These are phyloP conservation scores for Aspergillus versicolor DNA, from an alignment of 2,329 filamentous ascomycete genomes.

Conservation along the genomic window DNA sequence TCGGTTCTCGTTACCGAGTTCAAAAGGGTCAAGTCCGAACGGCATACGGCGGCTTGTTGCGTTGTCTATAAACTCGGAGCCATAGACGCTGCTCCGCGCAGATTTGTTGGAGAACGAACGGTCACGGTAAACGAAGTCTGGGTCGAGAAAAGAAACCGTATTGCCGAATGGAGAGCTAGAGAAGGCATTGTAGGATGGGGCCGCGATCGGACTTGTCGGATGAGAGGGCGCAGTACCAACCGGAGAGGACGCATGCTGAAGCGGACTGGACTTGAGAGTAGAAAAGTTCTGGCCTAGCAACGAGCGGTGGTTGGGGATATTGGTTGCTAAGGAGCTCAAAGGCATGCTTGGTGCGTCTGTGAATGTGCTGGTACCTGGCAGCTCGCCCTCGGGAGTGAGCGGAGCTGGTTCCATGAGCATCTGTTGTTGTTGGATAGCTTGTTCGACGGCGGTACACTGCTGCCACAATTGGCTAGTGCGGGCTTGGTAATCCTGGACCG, in stretches of 20 bases:
- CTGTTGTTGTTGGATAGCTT: conserved; percentile 46
- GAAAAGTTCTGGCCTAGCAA: conserved; percentile 38
- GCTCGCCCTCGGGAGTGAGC: conserved; percentile 59
- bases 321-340: conserved; percentile 27
- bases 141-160: conserved; percentile 31
- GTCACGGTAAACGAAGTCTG: conserved; percentile 34
- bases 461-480: conserved; percentile 45
- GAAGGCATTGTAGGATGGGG: conserved; percentile 31
- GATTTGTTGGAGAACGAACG: conserved; percentile 46
- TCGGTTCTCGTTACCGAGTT: conserved; percentile 30
- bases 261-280: conserved; percentile 34
- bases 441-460: conserved; percentile 44
- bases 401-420: conserved; percentile 45
- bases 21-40: conserved; percentile 33
- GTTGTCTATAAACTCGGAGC: conserved; percentile 32
- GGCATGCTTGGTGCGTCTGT: conserved; percentile 28
- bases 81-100: conserved; percentile 37
- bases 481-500: conserved; percentile 45
- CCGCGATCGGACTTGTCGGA: conserved; percentile 34
- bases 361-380: conserved; percentile 53
- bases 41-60: conserved; percentile 24
- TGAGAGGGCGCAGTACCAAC: conserved; percentile 32
- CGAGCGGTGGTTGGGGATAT: conserved; percentile 31
- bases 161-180: conserved; percentile 35
- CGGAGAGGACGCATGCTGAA: conserved; percentile 36